A percentile compares a stretch with the other conserved stretches of the same genome.
These are phyloP conservation scores for Starmerella tilneyi DNA, from an alignment of 805 yeast genomes.

Conservation along the genomic window DNA sequence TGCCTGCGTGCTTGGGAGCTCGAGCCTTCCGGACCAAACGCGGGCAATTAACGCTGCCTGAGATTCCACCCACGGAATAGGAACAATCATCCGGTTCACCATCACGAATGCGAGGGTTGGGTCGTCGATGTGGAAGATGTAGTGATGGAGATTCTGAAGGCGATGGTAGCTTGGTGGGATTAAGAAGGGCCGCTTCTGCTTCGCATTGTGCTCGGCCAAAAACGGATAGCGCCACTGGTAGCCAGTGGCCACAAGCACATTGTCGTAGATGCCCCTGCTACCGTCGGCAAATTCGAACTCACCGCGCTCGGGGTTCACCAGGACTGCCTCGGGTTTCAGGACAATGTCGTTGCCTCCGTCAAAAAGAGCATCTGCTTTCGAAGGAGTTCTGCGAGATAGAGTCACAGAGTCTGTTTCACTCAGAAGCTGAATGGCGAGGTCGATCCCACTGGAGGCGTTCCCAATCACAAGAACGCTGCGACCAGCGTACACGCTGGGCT, in stretches of 20 bases:
- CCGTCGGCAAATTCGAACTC: constrained; percentile 44
- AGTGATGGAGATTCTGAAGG: constrained; percentile 48
- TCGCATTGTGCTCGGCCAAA: constrained; percentile 28
- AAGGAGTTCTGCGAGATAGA: constrained; percentile 40
- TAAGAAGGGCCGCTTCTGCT: constrained; percentile 13
- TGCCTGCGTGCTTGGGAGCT: constrained; percentile 38
- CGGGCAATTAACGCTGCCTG: constrained; percentile 60
- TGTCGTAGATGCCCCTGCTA: constrained; percentile 39
- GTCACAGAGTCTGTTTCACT: constrained; percentile 36
- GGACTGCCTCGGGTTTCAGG: constrained; percentile 27
- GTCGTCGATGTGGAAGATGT: constrained; percentile 45
- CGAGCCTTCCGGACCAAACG: constrained; percentile 47
- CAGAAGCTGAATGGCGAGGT: constrained; percentile 53
- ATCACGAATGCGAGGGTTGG: constrained; percentile 58
- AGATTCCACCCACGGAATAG: constrained; percentile 35
- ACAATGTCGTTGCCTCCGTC: constrained; percentile 24
- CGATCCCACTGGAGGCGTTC: constrained; percentile 66
- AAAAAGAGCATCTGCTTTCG: constrained; percentile 34
- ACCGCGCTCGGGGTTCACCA: constrained; percentile 29
- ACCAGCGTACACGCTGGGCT: constrained; percentile 36
- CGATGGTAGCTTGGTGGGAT: constrained; percentile 36
- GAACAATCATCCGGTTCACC: constrained; percentile 31
- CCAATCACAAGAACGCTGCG: constrained; percentile 55
- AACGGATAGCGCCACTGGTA: constrained; percentile 59
- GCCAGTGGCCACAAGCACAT: constrained; percentile 63